Evolutionary conservation across 2,329 filamentous ascomycete species (phyloP).

Genomic region (Cadophora gregata): DNA sequence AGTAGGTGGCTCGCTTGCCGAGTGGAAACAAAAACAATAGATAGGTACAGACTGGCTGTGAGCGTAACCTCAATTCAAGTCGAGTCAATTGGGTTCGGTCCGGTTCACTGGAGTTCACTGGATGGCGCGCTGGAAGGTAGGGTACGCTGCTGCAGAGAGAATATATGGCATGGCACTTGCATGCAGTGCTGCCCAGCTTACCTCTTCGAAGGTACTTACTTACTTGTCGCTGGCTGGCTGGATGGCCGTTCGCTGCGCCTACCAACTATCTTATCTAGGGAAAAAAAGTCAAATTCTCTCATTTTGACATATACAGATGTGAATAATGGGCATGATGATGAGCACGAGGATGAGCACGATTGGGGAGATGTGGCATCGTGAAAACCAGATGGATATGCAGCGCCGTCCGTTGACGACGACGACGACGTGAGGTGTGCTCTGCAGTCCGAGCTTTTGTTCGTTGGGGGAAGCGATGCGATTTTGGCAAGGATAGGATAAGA

Average conservation of each 20-base stretch:
- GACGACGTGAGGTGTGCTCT: neutral
- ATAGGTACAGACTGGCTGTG: too few species aligned
- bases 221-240: neutral
- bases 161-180: neutral
- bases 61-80: too few species aligned
- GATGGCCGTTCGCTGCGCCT: too few species aligned
- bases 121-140: neutral
- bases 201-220: neutral
- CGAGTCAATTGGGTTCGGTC: too few species aligned
- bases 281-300: too few species aligned
- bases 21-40: too few species aligned
- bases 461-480: neutral
- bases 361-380: slow-evolving; percentile 36
- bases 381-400: slow-evolving; percentile 4
- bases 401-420: neutral
- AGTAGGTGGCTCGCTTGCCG: too few species aligned
- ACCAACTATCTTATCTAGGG: too few species aligned
- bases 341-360: slow-evolving; percentile 18
- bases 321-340: too few species aligned
- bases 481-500: neutral
- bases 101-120: too few species aligned
- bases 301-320: too few species aligned
- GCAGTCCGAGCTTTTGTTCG: neutral
- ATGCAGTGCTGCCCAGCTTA: slow-evolving; percentile 29
- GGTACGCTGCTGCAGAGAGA: neutral